phyloP scores from a whole-genome alignment of 129 eudicot species.

The Erigeron canadensis region DNA sequence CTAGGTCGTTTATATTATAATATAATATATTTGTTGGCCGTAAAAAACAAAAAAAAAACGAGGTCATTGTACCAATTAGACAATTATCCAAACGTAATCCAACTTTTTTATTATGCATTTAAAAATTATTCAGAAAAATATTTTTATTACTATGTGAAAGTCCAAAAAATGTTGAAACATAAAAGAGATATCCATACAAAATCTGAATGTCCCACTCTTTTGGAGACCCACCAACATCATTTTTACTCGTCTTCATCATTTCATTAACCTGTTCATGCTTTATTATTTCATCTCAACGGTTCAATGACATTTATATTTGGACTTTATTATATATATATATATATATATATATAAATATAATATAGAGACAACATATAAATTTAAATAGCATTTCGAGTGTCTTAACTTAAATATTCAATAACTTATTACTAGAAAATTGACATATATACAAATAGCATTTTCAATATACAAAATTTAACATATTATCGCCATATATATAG shows the following conservation, averaged over 20 bases:
- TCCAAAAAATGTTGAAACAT: constrained; percentile 9
- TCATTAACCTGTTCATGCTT: constrained; percentile 30
- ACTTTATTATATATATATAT: neutral
- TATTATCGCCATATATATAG: too few relatives aligned
- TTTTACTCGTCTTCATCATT: constrained; percentile 32
- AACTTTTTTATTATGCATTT: too few relatives aligned
- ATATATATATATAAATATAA: neutral
- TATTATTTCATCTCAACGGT: constrained; percentile 27
- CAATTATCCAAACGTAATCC: too few relatives aligned
- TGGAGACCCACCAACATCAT: constrained; percentile 44
- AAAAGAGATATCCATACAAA: constrained; percentile 27
- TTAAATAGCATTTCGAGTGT: too few relatives aligned
- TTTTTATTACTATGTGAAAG: neutral
- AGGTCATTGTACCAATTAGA: too few relatives aligned
- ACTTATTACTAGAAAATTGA: too few relatives aligned
- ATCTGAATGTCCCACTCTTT: constrained; percentile 37
- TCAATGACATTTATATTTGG: neutral
- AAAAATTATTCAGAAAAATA: neutral
- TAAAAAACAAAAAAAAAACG: too few relatives aligned
- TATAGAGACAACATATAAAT: neutral
- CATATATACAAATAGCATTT: too few relatives aligned
- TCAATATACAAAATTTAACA: too few relatives aligned
- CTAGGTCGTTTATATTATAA: too few relatives aligned
- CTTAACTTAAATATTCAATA: too few relatives aligned
- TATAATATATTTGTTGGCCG: too few relatives aligned